phyloP scores from a whole-genome alignment of 2,329 filamentous ascomycete species.

The Hypocrella siamensis region DNA sequence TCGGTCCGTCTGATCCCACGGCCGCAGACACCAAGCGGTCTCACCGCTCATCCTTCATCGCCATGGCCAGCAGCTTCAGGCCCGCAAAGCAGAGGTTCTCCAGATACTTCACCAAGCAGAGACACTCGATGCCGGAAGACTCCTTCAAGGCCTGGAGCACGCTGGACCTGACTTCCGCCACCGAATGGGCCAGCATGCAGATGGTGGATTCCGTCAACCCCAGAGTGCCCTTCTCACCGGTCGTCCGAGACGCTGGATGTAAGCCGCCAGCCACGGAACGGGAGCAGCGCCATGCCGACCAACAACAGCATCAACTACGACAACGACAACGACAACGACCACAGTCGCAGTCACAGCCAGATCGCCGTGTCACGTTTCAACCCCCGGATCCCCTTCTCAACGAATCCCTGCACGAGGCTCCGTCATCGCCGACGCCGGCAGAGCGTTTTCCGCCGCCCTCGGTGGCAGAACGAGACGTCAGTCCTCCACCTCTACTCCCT shows the following conservation, averaged over 20 bases:
- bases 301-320: too few species aligned
- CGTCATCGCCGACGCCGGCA: too few species aligned
- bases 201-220: constrained; percentile 4
- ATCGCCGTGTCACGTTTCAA: too few species aligned
- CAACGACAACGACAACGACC: too few species aligned
- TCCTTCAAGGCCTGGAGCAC: constrained; percentile 12
- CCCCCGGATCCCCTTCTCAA: too few species aligned
- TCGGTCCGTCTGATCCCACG: too few species aligned
- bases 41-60: constrained; percentile 6
- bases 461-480: too few species aligned
- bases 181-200: constrained; percentile 4
- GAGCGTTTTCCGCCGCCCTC: too few species aligned
- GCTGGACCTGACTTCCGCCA: constrained; percentile 5
- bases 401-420: too few species aligned
- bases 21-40: constrained; percentile 1
- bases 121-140: constrained; percentile 10
- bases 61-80: constrained; percentile 9
- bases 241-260: neutral
- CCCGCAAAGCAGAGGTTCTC: constrained; percentile 14
- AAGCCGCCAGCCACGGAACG: too few species aligned
- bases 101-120: constrained; percentile 14
- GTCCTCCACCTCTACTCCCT: constrained; percentile 1
- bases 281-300: too few species aligned
- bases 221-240: constrained; percentile 1
- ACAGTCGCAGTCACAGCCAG: too few species aligned